These are phyloP conservation scores for Laguncularia racemosa DNA, from an alignment of 345 rosid genomes.

Conservation along the genomic window DNA sequence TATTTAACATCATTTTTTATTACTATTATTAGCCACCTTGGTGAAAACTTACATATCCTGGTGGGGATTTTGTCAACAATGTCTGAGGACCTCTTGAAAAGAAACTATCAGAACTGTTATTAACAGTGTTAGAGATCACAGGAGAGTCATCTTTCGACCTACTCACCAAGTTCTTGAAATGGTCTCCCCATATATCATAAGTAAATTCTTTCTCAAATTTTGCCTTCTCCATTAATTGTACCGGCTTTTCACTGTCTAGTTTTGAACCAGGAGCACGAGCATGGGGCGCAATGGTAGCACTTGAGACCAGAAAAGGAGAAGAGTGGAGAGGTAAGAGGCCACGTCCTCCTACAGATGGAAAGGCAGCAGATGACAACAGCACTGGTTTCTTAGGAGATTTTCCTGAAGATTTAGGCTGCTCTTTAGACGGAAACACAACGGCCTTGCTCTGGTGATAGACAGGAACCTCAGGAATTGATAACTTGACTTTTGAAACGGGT, in stretches of 20 bases:
- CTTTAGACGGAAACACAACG: background rate
- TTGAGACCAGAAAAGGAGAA: conserved; percentile 28
- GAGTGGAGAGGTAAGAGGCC: conserved; percentile 13
- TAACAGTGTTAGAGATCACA: conserved; percentile 22
- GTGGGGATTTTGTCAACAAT: conserved; percentile 41
- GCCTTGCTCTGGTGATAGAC: conserved; percentile 5
- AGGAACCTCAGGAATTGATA: background rate
- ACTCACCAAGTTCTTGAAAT: conserved; percentile 38
- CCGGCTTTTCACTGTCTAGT: conserved; percentile 16
- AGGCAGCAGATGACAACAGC: conserved; percentile 39
- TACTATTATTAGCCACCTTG: conserved; percentile 40
- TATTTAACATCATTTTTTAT: conserved; percentile 5
- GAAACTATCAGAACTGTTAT: conserved; percentile 52
- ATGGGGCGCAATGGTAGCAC: conserved; percentile 43
- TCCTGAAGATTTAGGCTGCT: conserved; percentile 15
- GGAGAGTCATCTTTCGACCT: conserved; percentile 28
- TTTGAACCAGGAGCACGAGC: conserved; percentile 78
- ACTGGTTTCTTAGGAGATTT: conserved; percentile 24
- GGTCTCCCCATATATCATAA: conserved; percentile 91
- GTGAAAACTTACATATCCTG: conserved; percentile 44
- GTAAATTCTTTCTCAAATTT: conserved; percentile 27
- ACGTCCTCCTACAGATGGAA: conserved; percentile 27
- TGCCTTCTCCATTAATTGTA: conserved; percentile 23
- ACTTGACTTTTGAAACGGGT: conserved; percentile 12
- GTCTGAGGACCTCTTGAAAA: conserved; percentile 76